phyloP scores from a whole-genome alignment of 331 rosid species.

The Malus hybrid region DNA sequence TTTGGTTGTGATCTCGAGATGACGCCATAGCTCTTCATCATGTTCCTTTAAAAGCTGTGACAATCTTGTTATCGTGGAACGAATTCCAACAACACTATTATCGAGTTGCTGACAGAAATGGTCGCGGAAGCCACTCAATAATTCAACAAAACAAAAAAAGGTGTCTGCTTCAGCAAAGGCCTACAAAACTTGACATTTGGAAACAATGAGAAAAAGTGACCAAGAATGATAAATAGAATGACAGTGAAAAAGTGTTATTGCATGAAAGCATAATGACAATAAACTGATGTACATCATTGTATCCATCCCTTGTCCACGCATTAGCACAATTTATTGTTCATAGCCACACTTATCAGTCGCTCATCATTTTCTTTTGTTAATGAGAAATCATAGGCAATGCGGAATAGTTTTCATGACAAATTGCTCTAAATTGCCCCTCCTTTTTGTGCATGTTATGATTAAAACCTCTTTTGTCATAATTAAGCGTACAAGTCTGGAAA shows the following conservation, averaged over 20 bases:
- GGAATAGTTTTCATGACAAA: not conserved
- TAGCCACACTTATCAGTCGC: not conserved
- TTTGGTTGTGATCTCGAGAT: slow-evolving; percentile 93
- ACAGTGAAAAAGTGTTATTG: not conserved
- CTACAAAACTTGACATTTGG: slow-evolving; percentile 43
- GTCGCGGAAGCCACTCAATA: slow-evolving; percentile 93
- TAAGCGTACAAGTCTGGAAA: not conserved
- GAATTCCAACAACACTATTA: slow-evolving; percentile 96
- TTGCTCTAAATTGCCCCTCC: not conserved
- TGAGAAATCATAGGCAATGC: not conserved
- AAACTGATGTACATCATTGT: not conserved
- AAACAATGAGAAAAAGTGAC: slow-evolving; percentile 24
- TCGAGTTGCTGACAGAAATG: slow-evolving; percentile 98
- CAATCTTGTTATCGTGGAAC: slow-evolving; percentile 80
- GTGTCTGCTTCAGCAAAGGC: slow-evolving; percentile 92
- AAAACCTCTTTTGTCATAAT: not conserved
- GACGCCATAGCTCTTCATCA: slow-evolving; percentile 99
- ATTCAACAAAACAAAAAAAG: slow-evolving; percentile 96
- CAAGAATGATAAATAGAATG: not conserved
- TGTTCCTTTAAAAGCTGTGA: slow-evolving; percentile 91
- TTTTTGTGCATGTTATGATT: not conserved
- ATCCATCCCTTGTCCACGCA: not conserved
- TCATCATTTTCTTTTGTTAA: not conserved
- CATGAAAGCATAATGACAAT: not conserved
- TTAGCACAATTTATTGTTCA: not conserved